Conservation (phyloP, 2,329 filamentous ascomycete genomes). For the Phaeoacremonium minimum region DNA sequence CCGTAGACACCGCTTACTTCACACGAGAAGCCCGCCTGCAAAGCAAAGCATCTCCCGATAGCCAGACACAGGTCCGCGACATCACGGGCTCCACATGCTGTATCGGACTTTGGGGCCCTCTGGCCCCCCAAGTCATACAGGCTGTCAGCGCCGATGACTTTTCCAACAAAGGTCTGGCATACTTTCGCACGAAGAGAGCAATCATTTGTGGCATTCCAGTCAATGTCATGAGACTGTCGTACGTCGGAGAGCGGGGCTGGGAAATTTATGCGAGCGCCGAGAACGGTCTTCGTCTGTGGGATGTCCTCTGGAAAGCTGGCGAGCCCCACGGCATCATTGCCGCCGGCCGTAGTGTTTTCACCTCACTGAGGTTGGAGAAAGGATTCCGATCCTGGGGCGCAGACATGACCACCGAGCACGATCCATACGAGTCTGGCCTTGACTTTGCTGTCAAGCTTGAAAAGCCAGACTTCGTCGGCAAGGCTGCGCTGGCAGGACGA, state of each 20-base stretch:
- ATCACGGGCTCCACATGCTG: constrained; percentile 57
- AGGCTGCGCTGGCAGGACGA: constrained; percentile 37
- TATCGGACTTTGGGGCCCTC: constrained; percentile 60
- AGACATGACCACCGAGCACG: constrained; percentile 58
- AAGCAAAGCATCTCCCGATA: constrained; percentile 27
- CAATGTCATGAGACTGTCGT: constrained; percentile 50
- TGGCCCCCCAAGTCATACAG: constrained; percentile 44
- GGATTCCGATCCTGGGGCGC: constrained; percentile 52
- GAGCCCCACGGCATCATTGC: constrained; percentile 51
- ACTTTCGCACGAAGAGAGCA: constrained; percentile 43
- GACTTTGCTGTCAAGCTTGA: constrained; percentile 39
- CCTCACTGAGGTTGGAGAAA: constrained; percentile 54
- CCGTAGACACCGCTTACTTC: constrained; percentile 50
- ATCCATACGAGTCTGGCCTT: constrained; percentile 56
- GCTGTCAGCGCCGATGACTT: constrained; percentile 40
- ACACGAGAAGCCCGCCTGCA: constrained; percentile 46
- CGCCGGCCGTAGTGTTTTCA: constrained; percentile 54
- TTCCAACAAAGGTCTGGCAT: constrained; percentile 38
- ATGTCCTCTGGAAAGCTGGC: constrained; percentile 50
- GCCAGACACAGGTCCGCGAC: constrained; percentile 49
- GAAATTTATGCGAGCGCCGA: constrained; percentile 59
- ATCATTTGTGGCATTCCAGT: constrained; percentile 52
- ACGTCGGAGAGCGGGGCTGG: constrained; percentile 59
- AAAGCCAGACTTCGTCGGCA: constrained; percentile 48
- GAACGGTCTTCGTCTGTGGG: constrained; percentile 54